Conservation (phyloP, 208 protist genomes). For the Acanthamoeba pearcei region DNA sequence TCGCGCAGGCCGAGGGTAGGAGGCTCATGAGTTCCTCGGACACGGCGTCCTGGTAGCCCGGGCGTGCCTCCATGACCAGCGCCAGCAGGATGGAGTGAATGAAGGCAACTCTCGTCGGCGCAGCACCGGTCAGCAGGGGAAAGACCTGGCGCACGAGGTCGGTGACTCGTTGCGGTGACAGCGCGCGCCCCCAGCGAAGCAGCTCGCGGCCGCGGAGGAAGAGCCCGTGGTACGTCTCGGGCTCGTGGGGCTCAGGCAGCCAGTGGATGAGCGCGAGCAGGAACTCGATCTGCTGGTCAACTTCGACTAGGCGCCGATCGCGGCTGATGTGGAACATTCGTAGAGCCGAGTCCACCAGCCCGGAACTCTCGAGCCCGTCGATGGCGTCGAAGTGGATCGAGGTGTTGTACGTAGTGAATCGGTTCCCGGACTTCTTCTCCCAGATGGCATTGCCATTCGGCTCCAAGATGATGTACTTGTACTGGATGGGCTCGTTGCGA, state of each 20-base stretch:
- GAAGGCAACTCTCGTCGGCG: background rate
- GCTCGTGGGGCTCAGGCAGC: background rate
- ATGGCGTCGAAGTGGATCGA: slow-evolving; percentile 1
- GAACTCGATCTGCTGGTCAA: background rate
- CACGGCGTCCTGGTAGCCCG: background rate
- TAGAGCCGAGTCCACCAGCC: background rate
- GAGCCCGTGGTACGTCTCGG: background rate
- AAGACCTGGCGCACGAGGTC: background rate
- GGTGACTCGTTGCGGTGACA: background rate
- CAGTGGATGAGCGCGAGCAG: background rate
- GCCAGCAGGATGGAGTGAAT: slow-evolving; percentile 19
- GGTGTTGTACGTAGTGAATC: background rate
- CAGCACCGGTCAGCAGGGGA: background rate
- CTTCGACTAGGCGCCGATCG: background rate
- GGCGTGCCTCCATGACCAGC: background rate
- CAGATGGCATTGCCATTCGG: background rate
- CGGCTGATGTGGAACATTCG: background rate
- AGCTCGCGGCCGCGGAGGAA: background rate
- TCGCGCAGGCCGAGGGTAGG: background rate
- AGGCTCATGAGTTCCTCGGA: background rate
- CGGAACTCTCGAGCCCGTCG: background rate
- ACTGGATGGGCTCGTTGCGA: background rate
- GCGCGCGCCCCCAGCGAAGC: background rate
- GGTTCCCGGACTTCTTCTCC: slow-evolving; percentile 1
- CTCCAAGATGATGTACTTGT: slow-evolving; percentile 31